Conservation (phyloP, 306 rosid genomes). For the Glycine soja region DNA sequence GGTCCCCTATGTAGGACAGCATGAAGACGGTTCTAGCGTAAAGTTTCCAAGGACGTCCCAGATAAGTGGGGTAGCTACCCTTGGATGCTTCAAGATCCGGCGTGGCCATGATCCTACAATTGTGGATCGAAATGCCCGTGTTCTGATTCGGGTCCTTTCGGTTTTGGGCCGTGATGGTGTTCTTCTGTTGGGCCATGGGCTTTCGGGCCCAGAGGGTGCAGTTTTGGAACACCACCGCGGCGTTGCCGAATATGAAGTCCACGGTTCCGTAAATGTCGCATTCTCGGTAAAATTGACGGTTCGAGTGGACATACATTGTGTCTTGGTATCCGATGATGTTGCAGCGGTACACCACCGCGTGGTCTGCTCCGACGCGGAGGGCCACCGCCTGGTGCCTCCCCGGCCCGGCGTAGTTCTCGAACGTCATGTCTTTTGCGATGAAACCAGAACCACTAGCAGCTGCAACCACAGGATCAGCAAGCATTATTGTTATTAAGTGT, state of each 20-base stretch:
- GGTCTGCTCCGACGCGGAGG: conserved; percentile 84
- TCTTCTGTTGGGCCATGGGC: conserved; percentile 75
- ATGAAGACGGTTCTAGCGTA: conserved; percentile 85
- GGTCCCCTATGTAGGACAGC: conserved; percentile 75
- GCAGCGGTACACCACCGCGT: conserved; percentile 81
- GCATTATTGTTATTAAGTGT: background rate
- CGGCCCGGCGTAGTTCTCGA: conserved; percentile 89
- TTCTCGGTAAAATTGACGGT: conserved; percentile 84
- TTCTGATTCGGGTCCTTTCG: conserved; percentile 94
- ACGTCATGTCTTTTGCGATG: conserved; percentile 82
- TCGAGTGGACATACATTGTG: conserved; percentile 83
- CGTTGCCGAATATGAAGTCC: conserved; percentile 90
- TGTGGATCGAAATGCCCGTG: conserved; percentile 91
- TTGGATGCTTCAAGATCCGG: conserved; percentile 64
- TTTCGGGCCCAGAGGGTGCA: conserved; percentile 75
- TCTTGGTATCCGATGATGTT: conserved; percentile 81
- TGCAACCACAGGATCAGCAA: conserved; percentile 36
- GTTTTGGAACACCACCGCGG: conserved; percentile 84
- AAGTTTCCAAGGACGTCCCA: conserved; percentile 94
- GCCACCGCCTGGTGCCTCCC: conserved; percentile 90
- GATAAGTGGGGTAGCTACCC: conserved; percentile 62
- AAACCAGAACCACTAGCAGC: conserved; percentile 86
- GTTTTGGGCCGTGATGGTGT: conserved; percentile 92
- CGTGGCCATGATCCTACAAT: conserved; percentile 64
- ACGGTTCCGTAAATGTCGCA: conserved; percentile 81